Conservation (phyloP, 2,329 filamentous ascomycete species). For the Aspergillus hortae region DNA sequence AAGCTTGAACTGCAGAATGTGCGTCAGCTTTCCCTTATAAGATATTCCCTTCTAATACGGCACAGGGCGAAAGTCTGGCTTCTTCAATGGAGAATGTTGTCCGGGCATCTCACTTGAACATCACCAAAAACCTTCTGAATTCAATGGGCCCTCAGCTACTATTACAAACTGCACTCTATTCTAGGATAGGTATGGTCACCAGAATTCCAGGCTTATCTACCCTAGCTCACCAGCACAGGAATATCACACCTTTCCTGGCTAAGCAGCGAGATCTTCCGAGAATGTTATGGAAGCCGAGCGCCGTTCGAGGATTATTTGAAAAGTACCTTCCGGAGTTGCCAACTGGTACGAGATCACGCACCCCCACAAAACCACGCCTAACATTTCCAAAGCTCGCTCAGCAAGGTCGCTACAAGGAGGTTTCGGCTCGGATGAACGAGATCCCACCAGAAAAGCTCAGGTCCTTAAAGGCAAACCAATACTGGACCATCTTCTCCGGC, state of each 20-base stretch:
- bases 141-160: slow-evolving; percentile 72
- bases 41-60: slow-evolving; percentile 14
- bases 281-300: slow-evolving; percentile 63
- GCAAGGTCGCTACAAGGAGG: slow-evolving; percentile 68
- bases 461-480: slow-evolving; percentile 72
- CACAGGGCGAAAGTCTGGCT: slow-evolving; percentile 54
- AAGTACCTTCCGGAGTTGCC: slow-evolving; percentile 67
- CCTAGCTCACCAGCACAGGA: slow-evolving; percentile 35
- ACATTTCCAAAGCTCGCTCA: slow-evolving; percentile 49
- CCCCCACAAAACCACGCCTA: slow-evolving; percentile 1
- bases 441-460: slow-evolving; percentile 62
- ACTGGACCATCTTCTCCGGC: slow-evolving; percentile 42
- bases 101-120: slow-evolving; percentile 76
- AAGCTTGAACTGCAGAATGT: slow-evolving; percentile 74
- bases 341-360: slow-evolving; percentile 44
- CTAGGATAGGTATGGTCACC: slow-evolving; percentile 62
- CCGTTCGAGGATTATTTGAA: slow-evolving; percentile 77
- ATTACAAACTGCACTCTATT: slow-evolving; percentile 70
- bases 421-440: slow-evolving; percentile 57
- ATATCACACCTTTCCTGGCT: slow-evolving; percentile 52
- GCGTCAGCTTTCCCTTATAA: slow-evolving; percentile 34
- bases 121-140: slow-evolving; percentile 69
- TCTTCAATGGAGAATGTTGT: slow-evolving; percentile 71
- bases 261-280: slow-evolving; percentile 69
- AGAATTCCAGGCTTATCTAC: background rate